Conservation (phyloP, 2,329 filamentous ascomycete genomes). For the Venturiaceae sp. region DNA sequence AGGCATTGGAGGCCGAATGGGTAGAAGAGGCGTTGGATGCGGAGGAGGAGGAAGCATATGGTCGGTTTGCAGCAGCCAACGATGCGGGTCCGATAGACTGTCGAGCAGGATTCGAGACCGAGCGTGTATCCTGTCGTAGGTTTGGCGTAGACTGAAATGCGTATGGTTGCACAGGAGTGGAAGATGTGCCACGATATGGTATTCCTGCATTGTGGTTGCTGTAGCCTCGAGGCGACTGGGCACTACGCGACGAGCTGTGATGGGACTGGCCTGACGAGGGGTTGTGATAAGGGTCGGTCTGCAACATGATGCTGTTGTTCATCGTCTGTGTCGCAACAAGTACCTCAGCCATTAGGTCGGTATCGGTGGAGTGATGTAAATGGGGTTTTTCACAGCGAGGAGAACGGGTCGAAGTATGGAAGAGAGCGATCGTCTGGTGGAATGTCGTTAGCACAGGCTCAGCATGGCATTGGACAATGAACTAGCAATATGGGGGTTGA, state of each 20-base stretch:
- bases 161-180: constrained; percentile 38
- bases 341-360: constrained; percentile 28
- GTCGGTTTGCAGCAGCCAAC: constrained; percentile 12
- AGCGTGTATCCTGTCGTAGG: constrained; percentile 47
- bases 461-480: not conserved
- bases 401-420: not conserved
- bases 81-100: constrained; percentile 10
- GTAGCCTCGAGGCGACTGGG: not conserved
- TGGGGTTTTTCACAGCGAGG: not conserved
- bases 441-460: not conserved
- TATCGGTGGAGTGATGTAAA: not conserved
- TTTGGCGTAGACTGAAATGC: constrained; percentile 43
- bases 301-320: constrained; percentile 3
- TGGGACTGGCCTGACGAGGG: constrained; percentile 6
- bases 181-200: constrained; percentile 30
- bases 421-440: not conserved
- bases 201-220: constrained; percentile 15
- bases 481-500: not conserved
- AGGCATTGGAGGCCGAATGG: constrained; percentile 34
- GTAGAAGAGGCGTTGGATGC: constrained; percentile 37
- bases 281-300: constrained; percentile 2
- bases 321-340: constrained; percentile 4
- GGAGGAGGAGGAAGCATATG: constrained; percentile 27
- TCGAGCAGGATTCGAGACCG: constrained; percentile 35
- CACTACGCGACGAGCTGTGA: constrained; percentile 2